Evolutionary conservation across 257 asterid species (phyloP), one percentile per base, ranked within the genome.

Genomic region (Lycium barbarum): DNA sequence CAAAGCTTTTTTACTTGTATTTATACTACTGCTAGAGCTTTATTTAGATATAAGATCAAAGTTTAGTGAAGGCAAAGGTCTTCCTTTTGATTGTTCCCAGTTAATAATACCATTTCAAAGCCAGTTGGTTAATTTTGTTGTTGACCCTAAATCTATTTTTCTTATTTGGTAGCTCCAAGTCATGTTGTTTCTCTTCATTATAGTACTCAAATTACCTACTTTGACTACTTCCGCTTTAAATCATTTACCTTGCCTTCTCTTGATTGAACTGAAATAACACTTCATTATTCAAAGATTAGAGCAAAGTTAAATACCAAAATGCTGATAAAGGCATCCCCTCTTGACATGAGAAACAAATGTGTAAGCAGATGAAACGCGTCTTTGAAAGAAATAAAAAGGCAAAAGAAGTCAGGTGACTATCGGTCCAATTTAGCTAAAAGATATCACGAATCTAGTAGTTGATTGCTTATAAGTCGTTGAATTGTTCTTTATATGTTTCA

Each of bases 11-110:
- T 73, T 6, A 73, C 81, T 73, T 73, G 81, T 73, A 47, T 73
- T 47, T 73, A 73, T 53, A 78, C 47, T 15, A 1, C 62, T 3
- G 53, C 47, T 26, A 76, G 63, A 53, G 82, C 65, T 33, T 76
- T 26, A 15, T 53, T 53, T 51, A 14, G 33, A 78, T 78, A 53
- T 13, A 53, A 26, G 49, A 78, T 78, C 82, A 78, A 78, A 78
- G 3, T 78, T 8, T 33, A 78, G 82, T 78, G 82, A 53, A 78
- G 82, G 82, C 82, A 78, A 78, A 78, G 82, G 82, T 78, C 82
- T 78, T 53, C 82, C 82, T 78, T 78, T 14, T 78, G 82, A 53
- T 53, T 53, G 43, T 47, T 14, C 8, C 63, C 40, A 76, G 7
- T 76, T 14, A 14, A 53, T 76, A 53, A 76, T 26, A 26, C 9